phyloP scores from a whole-genome alignment of 2,329 filamentous ascomycete genomes.

The Fusarium beomiforme region DNA sequence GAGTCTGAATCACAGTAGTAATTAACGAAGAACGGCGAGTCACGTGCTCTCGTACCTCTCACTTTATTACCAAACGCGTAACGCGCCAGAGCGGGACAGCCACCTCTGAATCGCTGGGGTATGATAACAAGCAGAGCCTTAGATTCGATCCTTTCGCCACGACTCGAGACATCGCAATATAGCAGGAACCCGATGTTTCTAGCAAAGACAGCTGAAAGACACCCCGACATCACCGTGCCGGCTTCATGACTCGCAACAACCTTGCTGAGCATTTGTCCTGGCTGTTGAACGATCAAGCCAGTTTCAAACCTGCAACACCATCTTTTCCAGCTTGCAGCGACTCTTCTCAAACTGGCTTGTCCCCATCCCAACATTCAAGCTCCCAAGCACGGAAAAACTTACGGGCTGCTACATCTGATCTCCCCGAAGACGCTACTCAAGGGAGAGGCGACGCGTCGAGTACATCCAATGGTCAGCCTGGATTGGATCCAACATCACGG shows the following conservation, averaged over 20 bases:
- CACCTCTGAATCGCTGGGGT: slow-evolving; percentile 18
- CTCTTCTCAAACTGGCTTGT: slow-evolving; percentile 35
- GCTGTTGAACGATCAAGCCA: slow-evolving; percentile 61
- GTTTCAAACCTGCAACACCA: slow-evolving; percentile 53
- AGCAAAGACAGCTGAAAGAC: slow-evolving; percentile 32
- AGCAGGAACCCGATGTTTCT: slow-evolving; percentile 39
- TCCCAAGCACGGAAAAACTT: slow-evolving; percentile 8
- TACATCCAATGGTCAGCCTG: slow-evolving; percentile 37
- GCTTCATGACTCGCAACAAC: slow-evolving; percentile 72
- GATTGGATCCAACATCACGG: slow-evolving; percentile 32
- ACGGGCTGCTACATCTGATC: neutral
- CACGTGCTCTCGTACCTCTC: slow-evolving; percentile 43
- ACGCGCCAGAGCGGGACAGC: slow-evolving; percentile 40
- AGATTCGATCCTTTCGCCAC: slow-evolving; percentile 13
- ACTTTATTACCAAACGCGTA: slow-evolving; percentile 49
- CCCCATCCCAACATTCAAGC: slow-evolving; percentile 41
- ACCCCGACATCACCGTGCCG: slow-evolving; percentile 43
- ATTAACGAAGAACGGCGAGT: slow-evolving; percentile 14
- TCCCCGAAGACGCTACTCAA: neutral
- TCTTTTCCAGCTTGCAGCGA: slow-evolving; percentile 49
- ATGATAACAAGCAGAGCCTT: slow-evolving; percentile 38
- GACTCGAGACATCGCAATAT: slow-evolving; percentile 9
- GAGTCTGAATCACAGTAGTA: slow-evolving; percentile 15
- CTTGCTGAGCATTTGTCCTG: slow-evolving; percentile 66
- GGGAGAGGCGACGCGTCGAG: slow-evolving; percentile 7